Evolutionary conservation across 2,329 filamentous ascomycete species (phyloP).

Genomic region (Talaromyces verruculosus): DNA sequence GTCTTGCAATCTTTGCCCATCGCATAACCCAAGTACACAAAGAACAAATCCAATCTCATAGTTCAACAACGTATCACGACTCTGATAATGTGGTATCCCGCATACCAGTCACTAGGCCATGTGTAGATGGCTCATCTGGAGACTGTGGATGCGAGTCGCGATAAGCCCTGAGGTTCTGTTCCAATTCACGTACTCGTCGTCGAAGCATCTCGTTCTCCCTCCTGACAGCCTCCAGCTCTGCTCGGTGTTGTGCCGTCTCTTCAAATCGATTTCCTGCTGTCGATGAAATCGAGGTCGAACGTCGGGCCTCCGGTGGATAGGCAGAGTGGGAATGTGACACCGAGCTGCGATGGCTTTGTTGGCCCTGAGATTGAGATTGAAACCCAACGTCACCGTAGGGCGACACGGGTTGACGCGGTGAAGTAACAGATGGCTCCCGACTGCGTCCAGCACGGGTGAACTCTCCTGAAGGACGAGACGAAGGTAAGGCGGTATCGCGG

Average conservation of each 20-base stretch:
- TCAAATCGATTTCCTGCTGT: slow-evolving; percentile 37
- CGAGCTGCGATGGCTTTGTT: slow-evolving; percentile 26
- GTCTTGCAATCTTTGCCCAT: neutral
- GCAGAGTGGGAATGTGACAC: slow-evolving; percentile 24
- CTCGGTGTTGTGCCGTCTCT: slow-evolving; percentile 42
- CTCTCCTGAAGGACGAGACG: slow-evolving; percentile 33
- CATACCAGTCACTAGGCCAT: slow-evolving; percentile 23
- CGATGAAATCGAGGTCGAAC: slow-evolving; percentile 33
- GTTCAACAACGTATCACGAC: slow-evolving; percentile 2
- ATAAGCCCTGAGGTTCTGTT: slow-evolving; percentile 38
- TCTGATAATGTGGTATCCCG: slow-evolving; percentile 23
- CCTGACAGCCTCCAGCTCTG: slow-evolving; percentile 47
- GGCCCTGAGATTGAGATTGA: slow-evolving; percentile 25
- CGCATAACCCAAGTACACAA: neutral
- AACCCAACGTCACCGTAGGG: slow-evolving; percentile 33
- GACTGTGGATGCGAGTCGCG: slow-evolving; percentile 24
- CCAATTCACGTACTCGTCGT: slow-evolving; percentile 46
- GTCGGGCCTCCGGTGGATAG: slow-evolving; percentile 29
- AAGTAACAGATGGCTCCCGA: slow-evolving; percentile 45
- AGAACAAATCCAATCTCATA: neutral
- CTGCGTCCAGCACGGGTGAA: slow-evolving; percentile 36
- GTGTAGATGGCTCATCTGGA: slow-evolving; percentile 16
- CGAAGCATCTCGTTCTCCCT: slow-evolving; percentile 50
- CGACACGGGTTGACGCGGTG: slow-evolving; percentile 39
- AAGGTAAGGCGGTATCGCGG: slow-evolving; percentile 36